Evolutionary conservation across 176 grass and related monocot genomes (phyloP).

Genomic region (Carex pumila): DNA sequence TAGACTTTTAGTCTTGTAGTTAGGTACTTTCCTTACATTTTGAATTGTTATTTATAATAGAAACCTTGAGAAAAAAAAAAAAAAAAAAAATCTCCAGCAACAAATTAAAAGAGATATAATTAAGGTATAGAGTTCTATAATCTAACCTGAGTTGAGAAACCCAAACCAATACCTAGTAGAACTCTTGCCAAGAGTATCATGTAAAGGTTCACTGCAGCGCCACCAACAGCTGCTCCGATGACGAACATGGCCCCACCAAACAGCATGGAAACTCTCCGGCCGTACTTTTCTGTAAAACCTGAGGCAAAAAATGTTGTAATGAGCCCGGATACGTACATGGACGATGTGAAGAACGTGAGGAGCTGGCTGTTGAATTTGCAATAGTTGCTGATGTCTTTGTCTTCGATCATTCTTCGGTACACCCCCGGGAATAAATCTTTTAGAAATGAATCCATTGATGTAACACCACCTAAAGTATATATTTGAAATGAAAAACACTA

Average conservation of each 20-base stretch:
- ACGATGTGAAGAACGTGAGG: constrained; percentile 67
- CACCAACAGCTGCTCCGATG: constrained; percentile 29
- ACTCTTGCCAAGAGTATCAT: constrained; percentile 55
- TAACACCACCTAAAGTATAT: constrained; percentile 42
- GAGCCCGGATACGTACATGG: constrained; percentile 60
- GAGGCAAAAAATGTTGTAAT: constrained; percentile 47
- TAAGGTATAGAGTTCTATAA: not conserved
- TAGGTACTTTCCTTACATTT: too few species aligned
- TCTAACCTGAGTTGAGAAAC: constrained; percentile 52
- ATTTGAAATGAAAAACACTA: not conserved
- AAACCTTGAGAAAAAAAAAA: not conserved
- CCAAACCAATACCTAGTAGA: constrained; percentile 59
- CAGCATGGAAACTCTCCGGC: constrained; percentile 45
- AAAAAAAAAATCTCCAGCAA: not conserved
- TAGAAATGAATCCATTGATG: constrained; percentile 73
- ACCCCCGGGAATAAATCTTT: constrained; percentile 68
- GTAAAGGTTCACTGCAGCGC: constrained; percentile 35
- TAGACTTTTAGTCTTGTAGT: too few species aligned
- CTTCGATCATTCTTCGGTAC: constrained; percentile 43
- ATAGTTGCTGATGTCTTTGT: constrained; percentile 61
- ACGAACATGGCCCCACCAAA: constrained; percentile 61
- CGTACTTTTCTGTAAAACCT: constrained; percentile 23
- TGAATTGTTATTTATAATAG: not conserved
- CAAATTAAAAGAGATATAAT: not conserved
- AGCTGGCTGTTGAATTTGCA: constrained; percentile 98